Evolutionary conservation across 495 filamentous ascomycete species (phyloP), one percentile per base, ranked within the genome.

Genomic region (Copromyces sp.): DNA sequence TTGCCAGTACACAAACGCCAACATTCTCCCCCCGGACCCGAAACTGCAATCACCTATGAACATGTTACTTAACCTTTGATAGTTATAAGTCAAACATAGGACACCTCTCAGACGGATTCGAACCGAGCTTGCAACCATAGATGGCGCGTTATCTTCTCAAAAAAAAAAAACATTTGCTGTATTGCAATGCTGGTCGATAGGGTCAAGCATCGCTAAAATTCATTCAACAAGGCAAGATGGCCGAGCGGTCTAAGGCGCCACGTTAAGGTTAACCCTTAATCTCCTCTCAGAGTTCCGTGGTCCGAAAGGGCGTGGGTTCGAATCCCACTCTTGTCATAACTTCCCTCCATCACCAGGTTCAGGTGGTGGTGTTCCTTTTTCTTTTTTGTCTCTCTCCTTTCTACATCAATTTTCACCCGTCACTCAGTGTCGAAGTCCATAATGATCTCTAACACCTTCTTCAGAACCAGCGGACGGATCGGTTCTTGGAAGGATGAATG

Each of bases 231-330:
- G 53, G 53, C 53, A 61, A 61, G 53, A 61, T 61, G 53, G 53
- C 53, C 53, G 53, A 61, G 53, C 53, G 53, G 53, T 61, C 53
- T 61, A 61, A 61, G 45, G 45, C 45, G 45, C 45, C n/a, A 53
- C 45, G 45, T 53, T 53, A 53, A 53, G 45, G 45, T 24, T 53
- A 32, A 61, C 53, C 53, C 53, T 61, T 61, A 61, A 61, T 61
- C 53, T 59, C 47, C 47, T 59, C 47, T 59, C 47, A 14, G 47
- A 59, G 47, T 74, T 72, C 73, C 73, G 73, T 74, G 65, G 76
- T 79, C 77, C 77, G 77, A 79, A 79, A 79, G 77, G 77, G 78
- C 78, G 78, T 79, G 78, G 78, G 78, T 78, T 79, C 78, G 78
- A 79, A 79, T 79, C 78, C 78, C 78, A 79, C 78, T 79, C 78